phyloP scores from a whole-genome alignment of 2,329 filamentous ascomycete species.

The Sclerotinia borealis region DNA sequence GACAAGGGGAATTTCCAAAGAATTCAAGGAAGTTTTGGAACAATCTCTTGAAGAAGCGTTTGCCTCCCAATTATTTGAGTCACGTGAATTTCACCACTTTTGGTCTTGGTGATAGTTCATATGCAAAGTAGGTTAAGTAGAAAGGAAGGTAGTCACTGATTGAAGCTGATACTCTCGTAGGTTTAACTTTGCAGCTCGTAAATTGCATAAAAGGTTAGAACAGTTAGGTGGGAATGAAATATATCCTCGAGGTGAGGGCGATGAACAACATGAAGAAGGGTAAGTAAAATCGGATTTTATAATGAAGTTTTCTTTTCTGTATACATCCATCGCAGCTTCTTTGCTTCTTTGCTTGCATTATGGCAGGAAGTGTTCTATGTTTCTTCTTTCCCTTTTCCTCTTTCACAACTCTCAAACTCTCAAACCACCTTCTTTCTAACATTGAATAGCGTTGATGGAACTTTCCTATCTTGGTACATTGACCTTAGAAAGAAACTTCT shows the following conservation, averaged over 20 bases:
- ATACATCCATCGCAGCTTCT: neutral
- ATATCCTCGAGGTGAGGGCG: conserved; percentile 75
- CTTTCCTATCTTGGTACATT: conserved; percentile 71
- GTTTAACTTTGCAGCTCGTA: conserved; percentile 89
- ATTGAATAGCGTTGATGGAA: conserved; percentile 64
- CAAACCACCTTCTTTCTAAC: neutral
- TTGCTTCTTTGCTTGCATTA: neutral
- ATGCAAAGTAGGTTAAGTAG: conserved; percentile 62
- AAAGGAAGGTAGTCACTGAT: neutral
- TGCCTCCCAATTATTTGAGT: conserved; percentile 63
- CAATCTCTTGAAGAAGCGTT: conserved; percentile 69
- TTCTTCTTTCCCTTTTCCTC: neutral
- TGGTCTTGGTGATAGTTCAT: conserved; percentile 90
- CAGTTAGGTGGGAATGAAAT: conserved; percentile 78
- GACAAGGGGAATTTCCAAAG: conserved; percentile 85
- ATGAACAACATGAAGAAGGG: conserved; percentile 92
- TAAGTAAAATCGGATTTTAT: conserved; percentile 39
- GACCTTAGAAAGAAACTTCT: conserved; percentile 62
- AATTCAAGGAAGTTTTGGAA: conserved; percentile 84
- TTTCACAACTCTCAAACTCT: neutral
- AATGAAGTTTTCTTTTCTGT: neutral
- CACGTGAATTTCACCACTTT: conserved; percentile 75
- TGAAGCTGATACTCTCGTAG: conserved; percentile 38
- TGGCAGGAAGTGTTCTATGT: neutral
- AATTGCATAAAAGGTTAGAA: conserved; percentile 75